A percentile compares a stretch with the other conserved stretches of the same genome.
phyloP scores from a whole-genome alignment of 1,284 basidiomycete species.

The Flammula alnicola region DNA sequence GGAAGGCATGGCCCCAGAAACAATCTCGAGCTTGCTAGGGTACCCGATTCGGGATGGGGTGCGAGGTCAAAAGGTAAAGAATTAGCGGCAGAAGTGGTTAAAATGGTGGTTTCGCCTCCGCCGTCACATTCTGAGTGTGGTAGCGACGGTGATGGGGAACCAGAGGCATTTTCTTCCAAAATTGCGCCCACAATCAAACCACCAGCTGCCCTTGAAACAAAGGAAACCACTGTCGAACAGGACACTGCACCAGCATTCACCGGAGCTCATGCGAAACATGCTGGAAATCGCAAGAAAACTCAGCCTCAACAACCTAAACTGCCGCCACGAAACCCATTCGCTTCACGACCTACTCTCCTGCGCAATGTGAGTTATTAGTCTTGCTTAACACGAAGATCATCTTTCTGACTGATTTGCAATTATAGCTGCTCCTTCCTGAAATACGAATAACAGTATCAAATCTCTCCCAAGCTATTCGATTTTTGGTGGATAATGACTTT shows the following conservation, averaged over 20 bases:
- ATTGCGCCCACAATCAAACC: conserved; percentile 1
- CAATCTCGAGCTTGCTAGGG: not conserved
- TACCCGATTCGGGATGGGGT: conserved; percentile 12
- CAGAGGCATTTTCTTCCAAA: conserved; percentile 70
- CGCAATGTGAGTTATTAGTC: conserved; percentile 64
- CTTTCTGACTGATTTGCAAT: conserved; percentile 1
- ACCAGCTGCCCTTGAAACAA: not conserved
- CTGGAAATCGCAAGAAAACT: conserved; percentile 7
- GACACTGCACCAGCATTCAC: not conserved
- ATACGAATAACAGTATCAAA: conserved; percentile 92
- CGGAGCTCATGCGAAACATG: not conserved
- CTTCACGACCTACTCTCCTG: conserved; percentile 67
- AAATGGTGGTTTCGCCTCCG: not conserved
- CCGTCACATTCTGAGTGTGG: conserved; percentile 9
- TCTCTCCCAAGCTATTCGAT: conserved; percentile 91
- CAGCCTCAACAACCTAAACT: conserved; percentile 50
- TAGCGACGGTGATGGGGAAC: conserved; percentile 41
- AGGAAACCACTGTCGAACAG: not conserved
- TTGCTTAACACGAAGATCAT: not conserved
- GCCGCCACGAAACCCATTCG: conserved; percentile 70
- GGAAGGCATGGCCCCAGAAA: not conserved
- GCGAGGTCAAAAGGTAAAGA: conserved; percentile 7
- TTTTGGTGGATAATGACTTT: conserved; percentile 93
- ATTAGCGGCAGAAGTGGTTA: conserved; percentile 12
- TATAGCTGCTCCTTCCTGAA: conserved; percentile 83